These are phyloP conservation scores for Harringtonia lauricola DNA, from an alignment of 2,329 filamentous ascomycete species.

Conservation along the genomic window DNA sequence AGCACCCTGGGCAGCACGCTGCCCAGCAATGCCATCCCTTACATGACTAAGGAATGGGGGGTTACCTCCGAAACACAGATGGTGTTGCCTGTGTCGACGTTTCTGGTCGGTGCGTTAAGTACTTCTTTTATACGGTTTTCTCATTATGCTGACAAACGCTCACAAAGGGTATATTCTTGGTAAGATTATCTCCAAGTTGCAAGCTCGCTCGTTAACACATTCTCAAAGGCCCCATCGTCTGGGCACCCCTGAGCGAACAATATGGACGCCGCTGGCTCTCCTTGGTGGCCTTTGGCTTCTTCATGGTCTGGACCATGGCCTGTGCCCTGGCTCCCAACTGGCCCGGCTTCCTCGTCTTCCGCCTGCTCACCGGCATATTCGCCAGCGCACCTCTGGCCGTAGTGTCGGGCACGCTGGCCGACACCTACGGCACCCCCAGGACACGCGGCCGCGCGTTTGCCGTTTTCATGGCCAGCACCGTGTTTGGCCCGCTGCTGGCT, in stretches of 20 bases:
- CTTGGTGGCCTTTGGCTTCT: conserved; percentile 33
- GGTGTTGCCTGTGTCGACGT: conserved; percentile 51
- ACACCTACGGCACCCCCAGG: conserved; percentile 48
- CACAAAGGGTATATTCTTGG: neutral
- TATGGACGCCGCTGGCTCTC: conserved; percentile 42
- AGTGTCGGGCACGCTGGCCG: conserved; percentile 53
- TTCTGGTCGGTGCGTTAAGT: conserved; percentile 34
- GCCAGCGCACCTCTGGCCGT: conserved; percentile 51
- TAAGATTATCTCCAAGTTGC: too few species aligned
- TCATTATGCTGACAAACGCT: neutral
- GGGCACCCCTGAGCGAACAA: conserved; percentile 56
- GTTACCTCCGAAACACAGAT: conserved; percentile 34
- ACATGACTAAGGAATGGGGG: conserved; percentile 45
- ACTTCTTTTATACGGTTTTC: neutral
- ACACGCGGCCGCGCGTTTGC: conserved; percentile 50
- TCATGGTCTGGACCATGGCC: conserved; percentile 41
- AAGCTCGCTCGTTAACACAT: too few species aligned
- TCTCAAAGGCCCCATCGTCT: conserved; percentile 37
- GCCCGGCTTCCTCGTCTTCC: conserved; percentile 41
- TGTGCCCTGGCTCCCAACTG: conserved; percentile 43
- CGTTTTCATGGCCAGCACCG: conserved; percentile 47
- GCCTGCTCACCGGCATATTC: conserved; percentile 38
- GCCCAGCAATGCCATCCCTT: conserved; percentile 50
- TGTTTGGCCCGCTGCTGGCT: conserved; percentile 54
- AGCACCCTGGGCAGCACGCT: conserved; percentile 56